A percentile compares a stretch with the other conserved stretches of the same genome.
Conservation (phyloP, 2,329 filamentous ascomycete species). For the Aquanectria penicillioides region DNA sequence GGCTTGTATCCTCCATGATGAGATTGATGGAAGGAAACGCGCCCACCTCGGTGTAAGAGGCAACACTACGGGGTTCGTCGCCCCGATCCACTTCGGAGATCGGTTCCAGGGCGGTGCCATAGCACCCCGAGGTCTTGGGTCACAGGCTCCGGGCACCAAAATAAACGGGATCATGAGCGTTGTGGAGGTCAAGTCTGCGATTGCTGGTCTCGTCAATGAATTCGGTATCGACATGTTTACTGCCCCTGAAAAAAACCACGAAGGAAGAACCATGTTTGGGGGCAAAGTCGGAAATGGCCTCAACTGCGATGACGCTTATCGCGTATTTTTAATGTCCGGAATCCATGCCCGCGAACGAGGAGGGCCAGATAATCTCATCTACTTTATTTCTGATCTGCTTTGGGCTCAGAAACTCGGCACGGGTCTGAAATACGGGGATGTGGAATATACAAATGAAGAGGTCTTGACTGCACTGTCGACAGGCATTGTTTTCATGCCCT, state of each 20-base stretch:
- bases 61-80: too few species aligned
- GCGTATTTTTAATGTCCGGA: slow-evolving; percentile 60
- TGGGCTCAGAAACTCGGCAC: slow-evolving; percentile 57
- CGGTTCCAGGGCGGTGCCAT: slow-evolving; percentile 49
- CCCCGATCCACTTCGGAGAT: slow-evolving; percentile 52
- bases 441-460: slow-evolving; percentile 60
- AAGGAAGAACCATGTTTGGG: slow-evolving; percentile 51
- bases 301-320: slow-evolving; percentile 49
- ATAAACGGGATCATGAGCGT: slow-evolving; percentile 55
- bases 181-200: slow-evolving; percentile 53
- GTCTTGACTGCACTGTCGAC: slow-evolving; percentile 59
- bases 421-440: slow-evolving; percentile 60
- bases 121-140: slow-evolving; percentile 39
- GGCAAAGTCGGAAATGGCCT: slow-evolving; percentile 49
- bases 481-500: slow-evolving; percentile 61
- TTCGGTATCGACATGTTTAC: slow-evolving; percentile 52
- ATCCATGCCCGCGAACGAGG: slow-evolving; percentile 67
- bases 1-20: too few species aligned
- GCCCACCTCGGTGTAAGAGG: too few species aligned
- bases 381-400: slow-evolving; percentile 65
- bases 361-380: slow-evolving; percentile 62
- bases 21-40: too few species aligned
- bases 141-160: slow-evolving; percentile 40
- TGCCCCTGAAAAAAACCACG: slow-evolving; percentile 53
- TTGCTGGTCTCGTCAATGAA: slow-evolving; percentile 51